Conservation (phyloP, 192 early-diverging fungal species). For the Obelidium mucronatum region DNA sequence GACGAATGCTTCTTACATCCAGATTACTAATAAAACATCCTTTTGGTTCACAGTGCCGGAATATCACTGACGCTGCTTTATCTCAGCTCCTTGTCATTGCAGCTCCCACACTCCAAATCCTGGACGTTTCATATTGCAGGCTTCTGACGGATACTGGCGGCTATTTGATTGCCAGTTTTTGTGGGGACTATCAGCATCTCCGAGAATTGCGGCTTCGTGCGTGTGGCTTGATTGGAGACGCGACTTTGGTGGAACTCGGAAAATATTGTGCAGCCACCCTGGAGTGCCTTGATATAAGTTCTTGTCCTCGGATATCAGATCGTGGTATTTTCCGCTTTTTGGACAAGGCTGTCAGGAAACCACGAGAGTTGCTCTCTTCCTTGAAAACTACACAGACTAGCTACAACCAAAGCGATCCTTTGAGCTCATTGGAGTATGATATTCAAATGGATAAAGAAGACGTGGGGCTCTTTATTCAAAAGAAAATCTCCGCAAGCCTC, state of each 20-base stretch:
- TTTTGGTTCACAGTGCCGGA: not conserved
- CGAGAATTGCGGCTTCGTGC: not conserved
- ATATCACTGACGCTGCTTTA: conserved; percentile 3
- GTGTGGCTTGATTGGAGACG: not conserved
- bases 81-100: not conserved
- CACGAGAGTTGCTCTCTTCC: not conserved
- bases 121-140: not conserved
- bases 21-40: no score
- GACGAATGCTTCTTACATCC: no score
- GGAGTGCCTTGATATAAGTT: not conserved
- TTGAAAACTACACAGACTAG: not conserved
- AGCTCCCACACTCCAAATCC: not conserved
- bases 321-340: conserved; percentile 10
- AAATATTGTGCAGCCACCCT: not conserved
- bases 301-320: not conserved
- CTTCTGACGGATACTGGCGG: not conserved
- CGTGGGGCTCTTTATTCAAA: not conserved
- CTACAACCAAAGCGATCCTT: no score
- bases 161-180: not conserved
- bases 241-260: not conserved
- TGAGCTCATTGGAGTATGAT: not conserved
- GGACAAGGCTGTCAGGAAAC: not conserved
- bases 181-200: not conserved
- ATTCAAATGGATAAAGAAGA: not conserved
- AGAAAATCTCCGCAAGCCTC: not conserved